Evolutionary conservation across 257 asterid genomes (phyloP), one percentile per base, ranked within the genome.

Genomic region (Handroanthus guayacan): DNA sequence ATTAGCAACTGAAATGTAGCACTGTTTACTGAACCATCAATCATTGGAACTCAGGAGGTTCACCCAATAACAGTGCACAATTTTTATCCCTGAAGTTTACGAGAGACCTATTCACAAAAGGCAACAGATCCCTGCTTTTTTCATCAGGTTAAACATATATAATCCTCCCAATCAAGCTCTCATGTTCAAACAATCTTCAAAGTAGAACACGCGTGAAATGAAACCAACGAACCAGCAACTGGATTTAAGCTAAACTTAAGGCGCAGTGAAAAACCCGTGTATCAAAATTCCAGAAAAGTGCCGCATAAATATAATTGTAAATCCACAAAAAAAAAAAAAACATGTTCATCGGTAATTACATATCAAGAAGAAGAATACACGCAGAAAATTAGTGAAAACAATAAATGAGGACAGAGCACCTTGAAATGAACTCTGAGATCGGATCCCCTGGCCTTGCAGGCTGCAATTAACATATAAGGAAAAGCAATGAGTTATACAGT

Each of bases 391-490:
- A 12, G 6, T 0, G 2, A 34, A 11, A 18, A 34, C 9, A 9
- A 78, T 5, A 16, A 41, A 11, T 25, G 9, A 20, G 56, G 12
- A 6, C 25, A n/a, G 58, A 41, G 48, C 72, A 91, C 98, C 92
- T 91, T 88, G 81, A 91, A 89, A 79, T 93, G 94, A 77, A 89
- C 96, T 20, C 97, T 86, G 45, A 93, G 89, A 78, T 83, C 86
- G 37, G 94, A 80, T 44, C 96, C 95, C 81, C 95, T 86, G 9
- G 94, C 95, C 80, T 93, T 88, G 86, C 98, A 93, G 67, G 98
- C 98, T 93, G 94, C 80, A 71, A 82, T 16, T 20, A 77, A 62
- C 20, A 16, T 9, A 16, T 45, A 45, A 44, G 9, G 67, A 57
- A 80, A 25, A 0, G 5, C 1, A 71, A 31, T 31, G 1, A 72